These are phyloP conservation scores for Macadamia integrifolia DNA, from an alignment of 164 flowering plant species.

Conservation along the genomic window DNA sequence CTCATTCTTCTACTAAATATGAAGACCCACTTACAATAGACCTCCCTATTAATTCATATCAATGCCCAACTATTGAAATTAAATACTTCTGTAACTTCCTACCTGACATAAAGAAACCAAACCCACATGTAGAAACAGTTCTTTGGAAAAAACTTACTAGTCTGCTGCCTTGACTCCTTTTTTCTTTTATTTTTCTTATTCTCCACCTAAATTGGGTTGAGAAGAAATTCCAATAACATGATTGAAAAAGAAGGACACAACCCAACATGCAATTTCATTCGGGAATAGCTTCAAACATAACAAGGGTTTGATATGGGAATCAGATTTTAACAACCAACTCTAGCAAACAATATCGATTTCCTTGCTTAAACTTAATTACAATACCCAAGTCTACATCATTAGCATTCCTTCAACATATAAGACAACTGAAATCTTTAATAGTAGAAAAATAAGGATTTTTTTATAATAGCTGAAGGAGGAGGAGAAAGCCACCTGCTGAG, in stretches of 20 bases:
- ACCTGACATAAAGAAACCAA: neutral
- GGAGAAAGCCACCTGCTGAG: slow-evolving; percentile 34
- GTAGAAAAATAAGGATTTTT: too few relatives aligned
- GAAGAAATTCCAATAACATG: neutral
- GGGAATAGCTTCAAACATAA: slow-evolving; percentile 18
- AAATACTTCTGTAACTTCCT: neutral
- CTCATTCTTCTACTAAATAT: neutral
- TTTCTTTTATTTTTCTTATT: too few relatives aligned
- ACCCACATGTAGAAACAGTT: neutral
- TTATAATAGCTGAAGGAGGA: neutral
- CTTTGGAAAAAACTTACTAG: neutral
- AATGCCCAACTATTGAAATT: neutral
- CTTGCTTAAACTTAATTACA: neutral
- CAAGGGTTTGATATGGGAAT: neutral
- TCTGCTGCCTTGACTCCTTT: too few relatives aligned
- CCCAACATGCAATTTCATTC: neutral
- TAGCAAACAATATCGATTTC: neutral
- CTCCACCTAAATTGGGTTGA: neutral
- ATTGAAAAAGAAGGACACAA: neutral
- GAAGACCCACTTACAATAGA: neutral
- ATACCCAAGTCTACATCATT: neutral
- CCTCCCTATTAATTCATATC: neutral
- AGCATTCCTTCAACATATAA: too few relatives aligned
- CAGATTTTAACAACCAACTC: neutral
- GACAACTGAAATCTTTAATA: too few relatives aligned